phyloP scores from a whole-genome alignment of 768 basidiomycete species.

The Tricholoma furcatifolium region DNA sequence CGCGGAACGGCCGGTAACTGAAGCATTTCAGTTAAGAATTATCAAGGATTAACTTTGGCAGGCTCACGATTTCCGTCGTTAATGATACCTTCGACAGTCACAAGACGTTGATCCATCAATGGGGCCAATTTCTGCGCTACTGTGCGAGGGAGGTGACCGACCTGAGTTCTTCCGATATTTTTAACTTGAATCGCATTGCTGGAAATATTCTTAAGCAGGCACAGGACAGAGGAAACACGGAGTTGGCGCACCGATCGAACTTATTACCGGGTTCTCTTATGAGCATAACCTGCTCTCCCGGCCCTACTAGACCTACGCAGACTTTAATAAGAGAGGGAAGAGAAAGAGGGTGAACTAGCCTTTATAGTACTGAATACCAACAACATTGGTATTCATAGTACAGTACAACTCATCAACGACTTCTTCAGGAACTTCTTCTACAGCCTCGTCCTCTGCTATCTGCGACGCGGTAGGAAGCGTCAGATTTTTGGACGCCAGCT shows the following conservation, averaged over 20 bases:
- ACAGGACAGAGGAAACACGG: too few relatives aligned
- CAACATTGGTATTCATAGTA: slow-evolving; percentile 57
- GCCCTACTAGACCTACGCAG: slow-evolving; percentile 67
- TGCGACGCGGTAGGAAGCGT: slow-evolving; percentile 15
- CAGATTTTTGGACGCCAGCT: slow-evolving; percentile 2
- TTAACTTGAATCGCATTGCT: slow-evolving; percentile 82
- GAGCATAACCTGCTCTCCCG: slow-evolving; percentile 74
- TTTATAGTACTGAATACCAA: slow-evolving; percentile 83
- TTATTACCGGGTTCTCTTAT: slow-evolving; percentile 63
- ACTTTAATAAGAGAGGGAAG: slow-evolving; percentile 7
- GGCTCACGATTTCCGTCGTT: slow-evolving; percentile 66
- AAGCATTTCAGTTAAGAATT: slow-evolving; percentile 6
- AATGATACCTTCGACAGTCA: slow-evolving; percentile 72
- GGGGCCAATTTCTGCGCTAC: slow-evolving; percentile 64
- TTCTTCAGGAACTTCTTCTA: slow-evolving; percentile 43
- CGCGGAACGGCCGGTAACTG: slow-evolving; percentile 39
- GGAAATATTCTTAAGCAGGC: neutral
- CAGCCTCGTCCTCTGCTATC: slow-evolving; percentile 36
- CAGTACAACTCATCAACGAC: slow-evolving; percentile 70
- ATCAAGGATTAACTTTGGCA: neutral
- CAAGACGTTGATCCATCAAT: slow-evolving; percentile 58
- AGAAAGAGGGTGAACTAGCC: slow-evolving; percentile 34
- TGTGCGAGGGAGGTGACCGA: slow-evolving; percentile 73
- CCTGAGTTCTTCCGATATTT: slow-evolving; percentile 73
- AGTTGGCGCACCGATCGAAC: slow-evolving; percentile 56